Percentiles rank a stretch among this genome's conserved stretches.
Evolutionary conservation across 2,329 filamentous ascomycete species (phyloP).

Genomic region (Ophiognomonia clavigignenti-juglandacearum): DNA sequence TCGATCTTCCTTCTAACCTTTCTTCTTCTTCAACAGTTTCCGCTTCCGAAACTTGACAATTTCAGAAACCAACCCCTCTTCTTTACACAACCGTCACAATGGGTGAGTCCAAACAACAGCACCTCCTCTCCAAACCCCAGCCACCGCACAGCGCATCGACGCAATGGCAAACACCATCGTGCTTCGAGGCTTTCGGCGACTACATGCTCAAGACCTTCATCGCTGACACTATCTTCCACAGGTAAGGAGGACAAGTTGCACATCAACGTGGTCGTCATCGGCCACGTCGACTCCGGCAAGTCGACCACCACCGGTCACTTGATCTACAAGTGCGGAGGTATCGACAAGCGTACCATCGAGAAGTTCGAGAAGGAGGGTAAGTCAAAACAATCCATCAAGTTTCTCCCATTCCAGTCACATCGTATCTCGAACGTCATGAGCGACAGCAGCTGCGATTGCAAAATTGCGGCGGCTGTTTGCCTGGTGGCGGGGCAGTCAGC

Average conservation of each 20-base stretch:
- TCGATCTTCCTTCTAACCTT: constrained; percentile 11
- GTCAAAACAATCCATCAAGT: constrained; percentile 24
- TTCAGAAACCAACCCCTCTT: constrained; percentile 9
- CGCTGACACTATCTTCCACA: constrained; percentile 18
- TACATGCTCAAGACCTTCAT: not conserved
- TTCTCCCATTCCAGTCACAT: too few relatives aligned
- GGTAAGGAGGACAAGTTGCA: constrained; percentile 89
- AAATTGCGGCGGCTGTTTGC: not conserved
- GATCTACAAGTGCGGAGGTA: constrained; percentile 99
- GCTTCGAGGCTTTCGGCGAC: too few relatives aligned
- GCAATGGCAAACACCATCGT: not conserved
- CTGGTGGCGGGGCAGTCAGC: not conserved
- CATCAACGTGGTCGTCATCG: constrained; percentile 61
- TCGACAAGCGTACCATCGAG: constrained; percentile 99
- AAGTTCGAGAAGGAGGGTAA: constrained; percentile 98
- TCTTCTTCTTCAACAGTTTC: constrained; percentile 7
- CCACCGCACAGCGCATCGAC: not conserved
- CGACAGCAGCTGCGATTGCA: not conserved
- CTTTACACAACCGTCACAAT: constrained; percentile 12
- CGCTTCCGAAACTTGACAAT: constrained; percentile 10
- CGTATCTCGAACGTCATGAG: too few relatives aligned
- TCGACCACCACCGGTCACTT: constrained; percentile 91
- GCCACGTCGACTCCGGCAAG: constrained; percentile 99
- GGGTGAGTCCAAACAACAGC: constrained; percentile 11
- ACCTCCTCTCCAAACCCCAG: too few relatives aligned